Evolutionary conservation across 1,139 yeast species (phyloP).

Genomic region (Hyphopichia khmerensis): DNA sequence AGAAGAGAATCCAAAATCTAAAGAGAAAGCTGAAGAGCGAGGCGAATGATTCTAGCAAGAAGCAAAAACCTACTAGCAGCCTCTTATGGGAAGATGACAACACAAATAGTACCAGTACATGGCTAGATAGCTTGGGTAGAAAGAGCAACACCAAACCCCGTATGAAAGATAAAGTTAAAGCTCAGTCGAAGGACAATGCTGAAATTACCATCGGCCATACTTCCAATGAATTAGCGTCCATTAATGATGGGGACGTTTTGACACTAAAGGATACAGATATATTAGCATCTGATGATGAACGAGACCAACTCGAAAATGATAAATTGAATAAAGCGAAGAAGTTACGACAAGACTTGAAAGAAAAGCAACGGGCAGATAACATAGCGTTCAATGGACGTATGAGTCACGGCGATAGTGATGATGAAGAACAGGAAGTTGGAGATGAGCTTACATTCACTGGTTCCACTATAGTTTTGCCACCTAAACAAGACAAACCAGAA

Average conservation of each 20-base stretch:
- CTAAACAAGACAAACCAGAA: neutral
- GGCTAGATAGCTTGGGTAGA: constrained; percentile 31
- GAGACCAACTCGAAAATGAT: constrained; percentile 45
- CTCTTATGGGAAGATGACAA: constrained; percentile 11
- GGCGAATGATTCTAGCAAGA: too few relatives aligned
- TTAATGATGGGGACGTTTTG: constrained; percentile 52
- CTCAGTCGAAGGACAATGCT: constrained; percentile 16
- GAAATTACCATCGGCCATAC: constrained; percentile 50
- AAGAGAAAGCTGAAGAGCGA: too few relatives aligned
- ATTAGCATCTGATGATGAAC: constrained; percentile 47
- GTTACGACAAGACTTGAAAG: constrained; percentile 20
- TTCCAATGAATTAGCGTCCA: constrained; percentile 33
- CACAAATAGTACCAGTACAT: constrained; percentile 35
- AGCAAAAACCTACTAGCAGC: constrained; percentile 14
- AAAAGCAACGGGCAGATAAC: constrained; percentile 22
- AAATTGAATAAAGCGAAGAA: constrained; percentile 32
- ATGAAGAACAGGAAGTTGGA: constrained; percentile 13
- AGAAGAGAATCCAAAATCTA: too few relatives aligned
- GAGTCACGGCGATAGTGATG: constrained; percentile 15
- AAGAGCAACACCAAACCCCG: constrained; percentile 5
- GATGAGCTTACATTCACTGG: constrained; percentile 10
- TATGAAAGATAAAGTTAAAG: too few relatives aligned
- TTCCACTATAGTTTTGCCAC: constrained; percentile 8
- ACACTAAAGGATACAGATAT: constrained; percentile 64
- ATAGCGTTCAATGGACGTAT: constrained; percentile 25